Evolutionary conservation across 169 alveolate genomes (phyloP).

Genomic region (Theileria orientalis): DNA sequence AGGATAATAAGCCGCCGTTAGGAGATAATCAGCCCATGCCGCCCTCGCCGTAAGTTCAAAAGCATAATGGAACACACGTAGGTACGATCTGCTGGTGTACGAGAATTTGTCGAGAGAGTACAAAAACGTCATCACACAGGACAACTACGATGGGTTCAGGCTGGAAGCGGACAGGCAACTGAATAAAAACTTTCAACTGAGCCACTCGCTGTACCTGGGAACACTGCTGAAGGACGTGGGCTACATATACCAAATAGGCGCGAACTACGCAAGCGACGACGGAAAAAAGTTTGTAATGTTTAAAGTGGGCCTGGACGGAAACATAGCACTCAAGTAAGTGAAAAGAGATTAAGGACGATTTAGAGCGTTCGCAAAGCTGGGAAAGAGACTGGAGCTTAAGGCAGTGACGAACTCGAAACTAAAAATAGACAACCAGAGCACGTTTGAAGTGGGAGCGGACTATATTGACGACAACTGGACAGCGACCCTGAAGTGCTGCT

Average conservation of each 20-base stretch:
- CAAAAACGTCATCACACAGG: constrained; percentile 83
- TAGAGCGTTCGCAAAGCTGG: constrained; percentile 67
- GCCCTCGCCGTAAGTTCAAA: constrained; percentile 16
- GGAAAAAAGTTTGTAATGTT: constrained; percentile 78
- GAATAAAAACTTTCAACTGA: constrained; percentile 79
- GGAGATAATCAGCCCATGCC: constrained; percentile 22
- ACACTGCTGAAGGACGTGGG: constrained; percentile 80
- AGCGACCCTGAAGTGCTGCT: constrained; percentile 79
- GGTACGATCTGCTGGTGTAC: constrained; percentile 55
- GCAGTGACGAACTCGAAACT: constrained; percentile 79
- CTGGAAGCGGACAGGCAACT: constrained; percentile 85
- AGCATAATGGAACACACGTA: not conserved
- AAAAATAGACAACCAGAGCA: constrained; percentile 77
- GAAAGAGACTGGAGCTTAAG: constrained; percentile 74
- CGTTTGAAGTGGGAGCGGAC: constrained; percentile 84
- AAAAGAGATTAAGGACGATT: not conserved
- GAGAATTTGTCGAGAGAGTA: constrained; percentile 84
- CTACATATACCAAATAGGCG: constrained; percentile 86
- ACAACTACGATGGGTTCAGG: constrained; percentile 89
- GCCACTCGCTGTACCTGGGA: constrained; percentile 85
- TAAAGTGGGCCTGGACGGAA: constrained; percentile 82
- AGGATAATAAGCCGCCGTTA: not conserved
- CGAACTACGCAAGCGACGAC: constrained; percentile 81
- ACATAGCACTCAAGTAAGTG: constrained; percentile 72
- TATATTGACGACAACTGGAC: constrained; percentile 79